Evolutionary conservation across 2,329 filamentous ascomycete species (phyloP).

Genomic region (Fusarium floridanum): DNA sequence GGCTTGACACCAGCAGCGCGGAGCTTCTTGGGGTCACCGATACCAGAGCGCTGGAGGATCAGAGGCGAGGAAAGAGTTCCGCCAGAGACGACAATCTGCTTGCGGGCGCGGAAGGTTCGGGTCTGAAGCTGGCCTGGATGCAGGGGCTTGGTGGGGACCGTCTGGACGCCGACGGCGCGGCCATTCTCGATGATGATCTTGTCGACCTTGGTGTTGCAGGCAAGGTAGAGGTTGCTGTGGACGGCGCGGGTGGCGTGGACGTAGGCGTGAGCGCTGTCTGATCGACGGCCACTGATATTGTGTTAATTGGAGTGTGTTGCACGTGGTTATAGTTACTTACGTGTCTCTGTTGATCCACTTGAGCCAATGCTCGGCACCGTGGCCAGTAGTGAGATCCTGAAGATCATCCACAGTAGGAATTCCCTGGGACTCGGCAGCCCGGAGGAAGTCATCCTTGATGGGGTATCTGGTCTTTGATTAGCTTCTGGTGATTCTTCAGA

Average conservation of each 20-base stretch:
- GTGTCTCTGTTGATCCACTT: constrained; percentile 82
- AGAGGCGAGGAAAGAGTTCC: constrained; percentile 81
- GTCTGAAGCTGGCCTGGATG: constrained; percentile 64
- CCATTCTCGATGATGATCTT: constrained; percentile 81
- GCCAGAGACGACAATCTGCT: constrained; percentile 79
- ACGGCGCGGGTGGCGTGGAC: constrained; percentile 80
- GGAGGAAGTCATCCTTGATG: constrained; percentile 84
- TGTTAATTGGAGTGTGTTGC: background rate
- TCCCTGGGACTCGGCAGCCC: constrained; percentile 78
- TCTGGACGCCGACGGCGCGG: constrained; percentile 77
- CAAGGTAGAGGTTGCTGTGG: constrained; percentile 78
- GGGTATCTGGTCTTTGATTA: constrained; percentile 64
- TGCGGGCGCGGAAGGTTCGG: constrained; percentile 74
- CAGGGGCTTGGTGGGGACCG: constrained; percentile 77
- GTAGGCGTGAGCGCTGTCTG: constrained; percentile 83
- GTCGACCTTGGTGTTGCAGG: constrained; percentile 82
- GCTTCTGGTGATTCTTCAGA: background rate
- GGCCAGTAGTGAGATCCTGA: constrained; percentile 76
- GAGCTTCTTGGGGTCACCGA: constrained; percentile 79
- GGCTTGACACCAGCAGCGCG: constrained; percentile 76
- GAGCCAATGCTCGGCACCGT: constrained; percentile 84
- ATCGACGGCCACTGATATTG: constrained; percentile 64
- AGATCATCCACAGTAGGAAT: constrained; percentile 82
- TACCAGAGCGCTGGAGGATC: constrained; percentile 81
- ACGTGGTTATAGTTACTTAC: background rate